phyloP scores from a whole-genome alignment of 169 alveolate species.

The Cryptosporidium ubiquitum region DNA sequence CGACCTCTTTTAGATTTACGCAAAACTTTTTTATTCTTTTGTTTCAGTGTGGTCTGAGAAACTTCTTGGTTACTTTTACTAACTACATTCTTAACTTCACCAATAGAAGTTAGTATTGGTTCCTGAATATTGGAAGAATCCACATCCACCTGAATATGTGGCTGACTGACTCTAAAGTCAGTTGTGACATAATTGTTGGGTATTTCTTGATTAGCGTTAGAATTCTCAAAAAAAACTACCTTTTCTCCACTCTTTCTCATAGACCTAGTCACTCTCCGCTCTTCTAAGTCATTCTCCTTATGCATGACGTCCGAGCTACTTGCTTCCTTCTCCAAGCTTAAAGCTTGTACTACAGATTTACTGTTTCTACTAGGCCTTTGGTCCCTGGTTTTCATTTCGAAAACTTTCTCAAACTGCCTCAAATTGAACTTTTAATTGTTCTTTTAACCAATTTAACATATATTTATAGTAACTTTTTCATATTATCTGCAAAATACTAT shows the following conservation, averaged over 20 bases:
- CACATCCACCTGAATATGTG: neutral
- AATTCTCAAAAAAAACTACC: neutral
- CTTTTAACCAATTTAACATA: neutral
- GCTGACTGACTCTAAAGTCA: neutral
- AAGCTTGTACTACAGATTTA: neutral
- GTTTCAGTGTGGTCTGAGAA: neutral
- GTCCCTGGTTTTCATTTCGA: slow-evolving; percentile 23
- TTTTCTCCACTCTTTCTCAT: slow-evolving; percentile 40
- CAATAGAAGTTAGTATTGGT: neutral
- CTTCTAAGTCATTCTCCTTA: slow-evolving; percentile 15
- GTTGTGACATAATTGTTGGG: neutral
- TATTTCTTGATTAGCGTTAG: neutral
- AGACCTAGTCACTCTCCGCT: slow-evolving; percentile 65
- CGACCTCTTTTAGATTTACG: slow-evolving; percentile 33
- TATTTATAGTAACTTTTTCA: neutral
- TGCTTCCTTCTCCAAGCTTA: neutral
- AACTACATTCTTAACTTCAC: neutral
- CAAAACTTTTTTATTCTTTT: slow-evolving; percentile 39
- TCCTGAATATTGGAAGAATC: neutral
- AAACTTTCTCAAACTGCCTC: neutral
- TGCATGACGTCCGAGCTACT: neutral
- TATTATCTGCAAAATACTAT: neutral
- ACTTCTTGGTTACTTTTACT: neutral
- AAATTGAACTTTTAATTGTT: neutral
- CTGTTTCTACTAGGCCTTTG: slow-evolving; percentile 23